These are phyloP conservation scores for Rosa rugosa DNA, from an alignment of 306 rosid genomes.

Conservation along the genomic window DNA sequence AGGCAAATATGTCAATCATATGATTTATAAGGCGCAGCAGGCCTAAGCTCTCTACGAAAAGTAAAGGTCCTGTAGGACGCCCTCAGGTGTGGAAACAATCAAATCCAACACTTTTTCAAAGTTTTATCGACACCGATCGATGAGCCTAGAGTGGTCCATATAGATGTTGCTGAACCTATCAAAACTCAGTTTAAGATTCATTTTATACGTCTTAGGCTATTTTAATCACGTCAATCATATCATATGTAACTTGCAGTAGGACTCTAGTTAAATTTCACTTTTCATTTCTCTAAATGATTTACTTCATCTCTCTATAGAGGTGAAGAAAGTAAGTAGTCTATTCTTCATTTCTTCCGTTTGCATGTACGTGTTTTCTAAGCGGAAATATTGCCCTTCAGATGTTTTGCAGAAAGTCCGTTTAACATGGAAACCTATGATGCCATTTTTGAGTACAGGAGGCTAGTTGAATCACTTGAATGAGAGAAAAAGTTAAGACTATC, in stretches of 20 bases:
- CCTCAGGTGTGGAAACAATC: no score
- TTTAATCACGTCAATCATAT: neutral
- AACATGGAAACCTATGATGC: constrained; percentile 58
- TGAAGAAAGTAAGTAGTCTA: neutral
- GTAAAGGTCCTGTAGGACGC: neutral
- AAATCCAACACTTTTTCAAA: neutral
- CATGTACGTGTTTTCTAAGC: neutral
- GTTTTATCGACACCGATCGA: neutral
- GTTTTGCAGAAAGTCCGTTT: constrained; percentile 51
- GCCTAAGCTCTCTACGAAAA: neutral
- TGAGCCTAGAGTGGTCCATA: neutral
- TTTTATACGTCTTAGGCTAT: neutral
- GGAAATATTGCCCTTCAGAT: constrained; percentile 29
- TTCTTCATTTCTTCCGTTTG: neutral
- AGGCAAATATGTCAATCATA: no score
- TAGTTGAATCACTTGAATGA: constrained; percentile 7
- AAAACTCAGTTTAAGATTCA: neutral
- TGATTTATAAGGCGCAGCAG: neutral
- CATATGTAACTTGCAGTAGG: neutral
- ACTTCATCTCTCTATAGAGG: neutral
- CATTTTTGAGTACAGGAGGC: constrained; percentile 40
- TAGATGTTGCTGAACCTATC: neutral
- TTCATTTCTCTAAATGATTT: neutral
- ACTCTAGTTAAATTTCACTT: neutral
- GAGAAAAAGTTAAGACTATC: neutral